Conservation (phyloP, 352 stramenopile species). For the Ophiocytium majus region DNA sequence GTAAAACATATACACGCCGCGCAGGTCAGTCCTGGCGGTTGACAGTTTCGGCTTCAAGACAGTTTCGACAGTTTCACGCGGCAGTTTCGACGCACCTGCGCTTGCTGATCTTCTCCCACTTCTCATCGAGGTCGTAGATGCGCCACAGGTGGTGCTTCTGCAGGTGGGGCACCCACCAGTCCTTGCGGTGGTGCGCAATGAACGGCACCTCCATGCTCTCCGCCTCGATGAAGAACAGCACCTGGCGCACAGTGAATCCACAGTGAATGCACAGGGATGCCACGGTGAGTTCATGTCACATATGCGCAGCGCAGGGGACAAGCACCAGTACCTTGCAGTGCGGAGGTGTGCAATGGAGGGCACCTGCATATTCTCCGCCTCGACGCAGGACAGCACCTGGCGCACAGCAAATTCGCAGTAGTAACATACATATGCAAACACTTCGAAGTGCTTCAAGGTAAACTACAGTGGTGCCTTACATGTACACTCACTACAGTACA, state of each 20-base stretch:
- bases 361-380: background rate
- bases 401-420: too few species aligned
- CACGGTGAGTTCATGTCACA: too few species aligned
- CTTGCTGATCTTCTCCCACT: constrained; percentile 45
- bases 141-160: constrained; percentile 49
- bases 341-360: background rate
- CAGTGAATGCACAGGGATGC: too few species aligned
- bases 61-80: too few species aligned
- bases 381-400: background rate
- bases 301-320: background rate
- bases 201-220: constrained; percentile 54
- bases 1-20: too few species aligned
- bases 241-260: constrained; percentile 31
- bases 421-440: too few species aligned
- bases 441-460: too few species aligned
- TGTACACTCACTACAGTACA: too few species aligned
- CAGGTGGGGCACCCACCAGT: constrained; percentile 36
- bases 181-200: constrained; percentile 48
- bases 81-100: constrained; percentile 25
- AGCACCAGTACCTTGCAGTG: background rate
- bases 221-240: constrained; percentile 54
- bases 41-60: too few species aligned
- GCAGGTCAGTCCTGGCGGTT: too few species aligned
- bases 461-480: too few species aligned
- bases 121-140: constrained; percentile 60